These are phyloP conservation scores for Tetratostichococcus sp. DNA, from an alignment of 139 green algal species.

Conservation along the genomic window DNA sequence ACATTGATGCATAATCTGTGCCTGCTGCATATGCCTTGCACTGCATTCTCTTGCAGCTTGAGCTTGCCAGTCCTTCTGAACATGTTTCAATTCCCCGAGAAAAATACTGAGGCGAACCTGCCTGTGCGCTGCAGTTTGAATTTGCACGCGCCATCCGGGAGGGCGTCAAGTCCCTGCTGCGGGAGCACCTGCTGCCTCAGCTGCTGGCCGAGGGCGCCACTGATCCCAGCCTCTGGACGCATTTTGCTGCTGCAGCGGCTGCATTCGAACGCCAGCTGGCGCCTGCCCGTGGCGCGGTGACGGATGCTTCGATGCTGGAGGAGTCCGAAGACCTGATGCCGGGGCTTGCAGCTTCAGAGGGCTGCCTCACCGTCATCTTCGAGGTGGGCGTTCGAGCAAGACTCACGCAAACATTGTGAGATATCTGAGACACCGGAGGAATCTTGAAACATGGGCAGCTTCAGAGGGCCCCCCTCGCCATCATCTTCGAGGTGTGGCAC, in stretches of 20 bases:
- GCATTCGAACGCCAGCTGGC: slow-evolving; percentile 33
- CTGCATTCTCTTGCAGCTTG: no score
- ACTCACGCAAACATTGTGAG: no score
- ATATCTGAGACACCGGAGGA: no score
- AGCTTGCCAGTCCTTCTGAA: no score
- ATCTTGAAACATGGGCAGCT: no score
- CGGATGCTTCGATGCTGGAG: background rate
- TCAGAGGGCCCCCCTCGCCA: no score
- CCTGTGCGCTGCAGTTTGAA: slow-evolving; percentile 47
- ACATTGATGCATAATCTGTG: no score
- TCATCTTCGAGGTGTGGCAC: no score
- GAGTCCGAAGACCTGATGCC: background rate
- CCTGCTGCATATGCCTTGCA: no score
- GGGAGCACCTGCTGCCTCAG: slow-evolving; percentile 35
- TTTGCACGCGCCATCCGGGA: slow-evolving; percentile 31
- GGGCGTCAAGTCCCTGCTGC: slow-evolving; percentile 25
- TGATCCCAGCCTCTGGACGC: slow-evolving; percentile 31
- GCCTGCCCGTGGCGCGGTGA: background rate
- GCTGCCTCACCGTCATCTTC: background rate
- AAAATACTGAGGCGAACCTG: no score
- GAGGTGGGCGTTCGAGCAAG: no score
- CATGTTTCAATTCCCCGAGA: no score
- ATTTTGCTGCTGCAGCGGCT: slow-evolving; percentile 32
- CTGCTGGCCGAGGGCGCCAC: slow-evolving; percentile 10
- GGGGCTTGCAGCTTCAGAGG: background rate